Evolutionary conservation across 441 rosid species (phyloP).

Genomic region (Lepidium campestre): DNA sequence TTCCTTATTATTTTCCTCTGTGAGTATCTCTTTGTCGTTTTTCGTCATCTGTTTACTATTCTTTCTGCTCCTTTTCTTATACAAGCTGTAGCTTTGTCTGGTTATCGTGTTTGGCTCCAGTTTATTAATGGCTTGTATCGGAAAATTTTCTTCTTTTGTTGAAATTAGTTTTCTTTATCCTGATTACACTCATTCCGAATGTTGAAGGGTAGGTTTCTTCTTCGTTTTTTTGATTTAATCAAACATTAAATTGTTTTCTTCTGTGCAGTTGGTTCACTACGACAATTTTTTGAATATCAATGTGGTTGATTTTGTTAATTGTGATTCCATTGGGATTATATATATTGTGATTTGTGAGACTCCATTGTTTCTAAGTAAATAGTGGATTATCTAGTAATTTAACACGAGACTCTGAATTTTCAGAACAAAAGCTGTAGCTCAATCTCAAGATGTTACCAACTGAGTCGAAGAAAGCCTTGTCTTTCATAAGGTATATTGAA

Average conservation of each 20-base stretch:
- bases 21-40: slow-evolving; percentile 1
- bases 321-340: neutral
- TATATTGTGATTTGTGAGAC: neutral
- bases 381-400: neutral
- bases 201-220: neutral
- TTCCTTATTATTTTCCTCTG: neutral
- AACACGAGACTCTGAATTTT: neutral
- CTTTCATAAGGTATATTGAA: slow-evolving; percentile 43
- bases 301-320: no score
- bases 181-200: neutral
- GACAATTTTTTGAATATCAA: no score
- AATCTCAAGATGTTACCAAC: slow-evolving; percentile 45
- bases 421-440: neutral
- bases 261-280: no score
- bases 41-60: neutral
- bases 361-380: neutral
- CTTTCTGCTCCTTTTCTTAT: neutral
- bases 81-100: neutral
- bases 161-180: neutral
- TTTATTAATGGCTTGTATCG: neutral
- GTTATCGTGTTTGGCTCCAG: neutral
- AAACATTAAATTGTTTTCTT: neutral
- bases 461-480: slow-evolving; percentile 47
- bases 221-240: neutral
- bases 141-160: neutral